Conservation (phyloP, 306 rosid species). For the Trifolium pratense region DNA sequence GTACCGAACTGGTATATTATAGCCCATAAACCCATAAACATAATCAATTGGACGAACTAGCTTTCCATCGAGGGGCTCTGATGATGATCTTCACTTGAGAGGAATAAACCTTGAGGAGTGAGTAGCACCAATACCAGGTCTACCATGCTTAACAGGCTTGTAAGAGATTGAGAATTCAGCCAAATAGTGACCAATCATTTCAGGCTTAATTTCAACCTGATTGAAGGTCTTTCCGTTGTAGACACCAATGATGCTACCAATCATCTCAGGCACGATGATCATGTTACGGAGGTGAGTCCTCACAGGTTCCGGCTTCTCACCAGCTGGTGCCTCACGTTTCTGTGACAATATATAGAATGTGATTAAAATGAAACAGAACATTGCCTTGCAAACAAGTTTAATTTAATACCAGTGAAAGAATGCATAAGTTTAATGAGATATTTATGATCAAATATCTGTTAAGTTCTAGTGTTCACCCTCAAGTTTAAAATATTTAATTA, state of each 20-base stretch:
- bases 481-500: too few species aligned
- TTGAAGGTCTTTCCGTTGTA: constrained; percentile 60
- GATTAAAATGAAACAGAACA: background rate
- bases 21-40: too few species aligned
- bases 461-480: background rate
- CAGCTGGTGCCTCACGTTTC: constrained; percentile 91
- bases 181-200: constrained; percentile 74
- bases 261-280: constrained; percentile 64
- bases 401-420: too few species aligned
- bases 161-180: constrained; percentile 94
- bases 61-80: background rate
- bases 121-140: constrained; percentile 98
- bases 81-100: constrained; percentile 65
- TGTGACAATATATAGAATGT: constrained; percentile 37
- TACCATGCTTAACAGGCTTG: constrained; percentile 97
- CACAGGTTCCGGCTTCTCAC: constrained; percentile 93
- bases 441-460: background rate
- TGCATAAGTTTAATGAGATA: background rate
- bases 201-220: constrained; percentile 63
- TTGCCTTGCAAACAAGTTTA: background rate
- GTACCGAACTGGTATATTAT: too few species aligned
- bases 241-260: constrained; percentile 52
- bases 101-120: constrained; percentile 98
- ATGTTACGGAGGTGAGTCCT: constrained; percentile 81
- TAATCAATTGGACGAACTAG: too few species aligned